Evolutionary conservation across 139 green algal species (phyloP).

Genomic region (Raphidocelis subcapitata): DNA sequence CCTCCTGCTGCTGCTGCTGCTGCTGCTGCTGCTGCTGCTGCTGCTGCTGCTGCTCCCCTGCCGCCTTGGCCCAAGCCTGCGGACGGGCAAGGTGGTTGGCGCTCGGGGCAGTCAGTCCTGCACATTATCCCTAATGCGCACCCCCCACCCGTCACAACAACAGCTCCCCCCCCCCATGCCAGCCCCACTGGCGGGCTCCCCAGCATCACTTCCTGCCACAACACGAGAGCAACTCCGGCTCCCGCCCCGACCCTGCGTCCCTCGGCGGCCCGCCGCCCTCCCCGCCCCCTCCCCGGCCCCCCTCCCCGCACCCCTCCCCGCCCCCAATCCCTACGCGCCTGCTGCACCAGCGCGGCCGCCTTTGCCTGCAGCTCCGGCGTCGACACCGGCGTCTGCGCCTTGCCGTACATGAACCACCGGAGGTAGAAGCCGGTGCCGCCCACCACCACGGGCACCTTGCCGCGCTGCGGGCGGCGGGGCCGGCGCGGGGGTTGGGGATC

Average conservation of each 20-base stretch:
- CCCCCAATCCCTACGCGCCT: too few relatives aligned
- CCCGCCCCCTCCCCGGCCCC: too few relatives aligned
- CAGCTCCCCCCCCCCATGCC: too few relatives aligned
- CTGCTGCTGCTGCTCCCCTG: not conserved
- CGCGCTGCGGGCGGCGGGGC: conserved; percentile 41
- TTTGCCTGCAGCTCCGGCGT: conserved; percentile 43
- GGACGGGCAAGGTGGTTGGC: too few relatives aligned
- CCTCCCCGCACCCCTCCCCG: too few relatives aligned
- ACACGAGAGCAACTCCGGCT: too few relatives aligned
- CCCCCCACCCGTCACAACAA: too few relatives aligned
- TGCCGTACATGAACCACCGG: conserved; percentile 83
- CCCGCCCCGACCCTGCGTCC: too few relatives aligned
- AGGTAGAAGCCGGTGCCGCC: conserved; percentile 96
- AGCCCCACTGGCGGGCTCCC: not conserved
- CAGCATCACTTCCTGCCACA: too few relatives aligned
- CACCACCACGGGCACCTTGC: conserved; percentile 83
- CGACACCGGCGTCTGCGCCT: conserved; percentile 55
- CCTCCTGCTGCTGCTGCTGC: not conserved
- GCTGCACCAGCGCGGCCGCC: conserved; percentile 31
- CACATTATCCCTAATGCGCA: too few relatives aligned
- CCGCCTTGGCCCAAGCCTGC: not conserved
- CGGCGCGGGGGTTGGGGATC: not conserved
- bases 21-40: conserved; percentile 9
- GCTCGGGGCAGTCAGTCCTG: too few relatives aligned
- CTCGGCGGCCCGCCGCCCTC: too few relatives aligned